Evolutionary conservation across 495 filamentous ascomycete genomes (phyloP), one percentile per base, ranked within the genome.

Genomic region (Glarea lozoyensis): DNA sequence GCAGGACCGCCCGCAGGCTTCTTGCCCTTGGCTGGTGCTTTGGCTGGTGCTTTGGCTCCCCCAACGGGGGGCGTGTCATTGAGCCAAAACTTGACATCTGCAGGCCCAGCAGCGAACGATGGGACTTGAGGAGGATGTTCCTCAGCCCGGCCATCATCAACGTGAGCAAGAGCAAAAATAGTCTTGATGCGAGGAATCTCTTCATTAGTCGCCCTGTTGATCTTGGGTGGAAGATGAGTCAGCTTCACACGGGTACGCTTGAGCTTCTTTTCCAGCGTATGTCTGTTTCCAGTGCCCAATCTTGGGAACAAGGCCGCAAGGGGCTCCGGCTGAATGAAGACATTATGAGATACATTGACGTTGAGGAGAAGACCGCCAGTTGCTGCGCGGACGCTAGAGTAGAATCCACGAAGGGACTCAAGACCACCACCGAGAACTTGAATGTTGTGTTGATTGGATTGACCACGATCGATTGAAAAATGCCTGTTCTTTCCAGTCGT

Each of bases 341-440:
- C 60, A 7, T 62, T 65, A 32, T 72, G 65, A 4, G 64, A 62
- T 6, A 72, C 65, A 34, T 75, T 73, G 23, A 75, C 69, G 40
- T 86, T 84, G 3, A 84, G 57, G 1, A 85, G 61, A 9, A 83
- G 50, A 4, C 81, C 70, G 2, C 74, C 71, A 2, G 82, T 84
- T 7, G 76, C 79, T 0, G 72, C 65, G 17, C 82, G 78, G 12
- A 79, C 73, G 58, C 79, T 84, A 40, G 78, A 66, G 46, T 82
- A 83, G 50, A 73, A 86, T 0, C 83, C 82, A 37, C 82, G 73
- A 0, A 81, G 58, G 2, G 72, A 69, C 1, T 70, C 56, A 0
- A 77, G 58, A 5, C 69, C 70, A 10, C 55, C 56, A 7, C 55
- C 57, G 16, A 55, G 53, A 12, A 60, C 50, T 0, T 41, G 33